Evolutionary conservation across 768 basidiomycete genomes (phyloP), one percentile per base, ranked within the genome.

Genomic region (Tremella yokohamensis): DNA sequence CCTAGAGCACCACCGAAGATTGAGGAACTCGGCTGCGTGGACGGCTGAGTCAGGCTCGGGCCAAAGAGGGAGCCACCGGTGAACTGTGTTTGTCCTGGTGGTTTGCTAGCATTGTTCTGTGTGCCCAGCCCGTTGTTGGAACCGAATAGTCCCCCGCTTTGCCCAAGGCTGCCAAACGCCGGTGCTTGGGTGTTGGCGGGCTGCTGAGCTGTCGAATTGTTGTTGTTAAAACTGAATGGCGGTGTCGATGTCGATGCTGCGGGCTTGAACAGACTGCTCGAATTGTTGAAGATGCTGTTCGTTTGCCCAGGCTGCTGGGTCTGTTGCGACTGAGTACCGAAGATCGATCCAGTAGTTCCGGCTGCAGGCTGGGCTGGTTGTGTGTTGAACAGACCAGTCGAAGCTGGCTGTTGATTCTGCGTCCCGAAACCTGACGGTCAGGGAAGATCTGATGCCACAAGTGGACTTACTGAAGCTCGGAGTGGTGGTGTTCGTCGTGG

Each of bases 271-370:
- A 34, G 11, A 34, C 29, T 34, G 29, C 29, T 34, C 29, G 29
- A 34, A 34, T 34, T 34, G 29, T 34, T 34, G 29, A 34, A 34
- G 11, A 34, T 34, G 29, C 29, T 11, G 29, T 11, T 11, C 29
- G 29, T 34, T 34, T 34, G 29, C 29, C 29, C 29, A n/a, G n/a
- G n/a, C 11, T 34, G 29, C 11, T 34, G 29, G 29, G 29, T 34
- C 11, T 34, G 29, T 34, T 34, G 29, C 29, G 29, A 53, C 40
- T 62, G 58, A 25, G 62, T 22, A 22, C 80, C 80, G 62, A 85
- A 85, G 19, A 87, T 52, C 24, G 79, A 75, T 9, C 79, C 76
- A 15, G 77, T 77, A 16, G 60, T 44, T 39, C 64, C 66, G 57
- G 66, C 62, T 57, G 74, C 58, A 56, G 67, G 47, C 58, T 68